Evolutionary conservation across 805 yeast species (phyloP), one percentile per base, ranked within the genome.

Genomic region (Suhomyces canberraensis): DNA sequence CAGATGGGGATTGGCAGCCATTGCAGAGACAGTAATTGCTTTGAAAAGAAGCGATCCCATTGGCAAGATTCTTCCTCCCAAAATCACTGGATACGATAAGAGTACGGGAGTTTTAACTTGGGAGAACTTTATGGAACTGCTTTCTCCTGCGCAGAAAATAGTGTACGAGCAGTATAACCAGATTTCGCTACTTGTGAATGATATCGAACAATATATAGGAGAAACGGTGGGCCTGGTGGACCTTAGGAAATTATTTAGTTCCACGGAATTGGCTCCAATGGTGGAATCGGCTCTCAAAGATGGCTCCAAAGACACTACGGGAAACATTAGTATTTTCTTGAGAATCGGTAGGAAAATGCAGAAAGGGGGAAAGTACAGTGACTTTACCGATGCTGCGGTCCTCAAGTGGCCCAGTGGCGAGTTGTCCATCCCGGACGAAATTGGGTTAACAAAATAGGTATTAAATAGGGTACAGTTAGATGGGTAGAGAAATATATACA

Each of bases 1-100:
- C 0, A 68, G 95, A 38, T 91, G 98, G 98, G 97, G 93, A 38
- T 80, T 84, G 51, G 97, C 95, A 2, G 80, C 96, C 11, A 78
- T 91, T 39, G 79, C 85, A 1, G 96, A 91, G 52, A 86, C 96
- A 0, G 74, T 74, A 17, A 61, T 70, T 4, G 72, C 85, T 3
- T 57, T 90, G 29, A 56, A 78, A 38, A 68, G 97, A 46, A 84
- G 84, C 14, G 95, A 85, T 48, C 90, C 95, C 0, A 73, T 77
- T 30, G 79, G 78, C 0, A 57, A 51, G 26, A 51, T 72, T 17
- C 46, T 61, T 11, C 84, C 87, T 4, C 88, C 88, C 0, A 37
- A 35, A 3, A 64, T 79, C 26, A 41, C 51, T 1, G 66, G 65
- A 0, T 66, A 51, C 44, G 49, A 64, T 30, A 33, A 33, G 3